Conservation (phyloP, 139 green algal genomes). For the Asterochloris erici region DNA sequence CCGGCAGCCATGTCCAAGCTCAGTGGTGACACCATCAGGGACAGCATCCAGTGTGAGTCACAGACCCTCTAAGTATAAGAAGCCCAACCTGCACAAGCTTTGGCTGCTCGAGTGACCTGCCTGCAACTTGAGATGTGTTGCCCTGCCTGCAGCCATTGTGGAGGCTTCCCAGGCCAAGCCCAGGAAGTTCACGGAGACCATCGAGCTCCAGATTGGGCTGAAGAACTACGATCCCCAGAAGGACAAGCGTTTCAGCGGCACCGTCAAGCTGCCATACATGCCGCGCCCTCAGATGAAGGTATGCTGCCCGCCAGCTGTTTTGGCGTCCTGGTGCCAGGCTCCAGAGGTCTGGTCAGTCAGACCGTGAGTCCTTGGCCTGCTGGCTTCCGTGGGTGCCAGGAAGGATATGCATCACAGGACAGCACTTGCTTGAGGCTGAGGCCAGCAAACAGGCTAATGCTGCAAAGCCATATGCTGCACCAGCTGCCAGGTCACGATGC, state of each 20-base stretch:
- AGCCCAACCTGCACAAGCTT: neutral
- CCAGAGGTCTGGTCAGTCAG: too few relatives aligned
- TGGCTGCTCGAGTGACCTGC: neutral
- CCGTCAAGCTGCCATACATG: conserved; percentile 95
- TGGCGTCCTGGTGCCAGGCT: too few relatives aligned
- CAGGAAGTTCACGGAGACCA: conserved; percentile 97
- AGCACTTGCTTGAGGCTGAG: too few relatives aligned
- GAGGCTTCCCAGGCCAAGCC: conserved; percentile 83
- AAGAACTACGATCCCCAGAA: conserved; percentile 99
- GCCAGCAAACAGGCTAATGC: too few relatives aligned
- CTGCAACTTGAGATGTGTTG: neutral
- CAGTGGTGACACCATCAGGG: neutral
- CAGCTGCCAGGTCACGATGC: too few relatives aligned
- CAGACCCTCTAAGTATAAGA: neutral
- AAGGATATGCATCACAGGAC: too few relatives aligned
- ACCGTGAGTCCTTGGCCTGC: too few relatives aligned
- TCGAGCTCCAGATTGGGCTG: conserved; percentile 96
- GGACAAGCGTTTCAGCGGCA: conserved; percentile 99
- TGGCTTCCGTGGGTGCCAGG: too few relatives aligned
- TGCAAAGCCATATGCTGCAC: too few relatives aligned
- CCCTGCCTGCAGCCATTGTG: conserved; percentile 53
- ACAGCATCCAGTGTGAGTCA: neutral
- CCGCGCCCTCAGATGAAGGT: conserved; percentile 90
- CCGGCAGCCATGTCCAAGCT: conserved; percentile 13
- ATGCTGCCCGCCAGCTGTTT: neutral